phyloP scores from a whole-genome alignment of 306 rosid genomes.

The Cyamopsis tetragonoloba region DNA sequence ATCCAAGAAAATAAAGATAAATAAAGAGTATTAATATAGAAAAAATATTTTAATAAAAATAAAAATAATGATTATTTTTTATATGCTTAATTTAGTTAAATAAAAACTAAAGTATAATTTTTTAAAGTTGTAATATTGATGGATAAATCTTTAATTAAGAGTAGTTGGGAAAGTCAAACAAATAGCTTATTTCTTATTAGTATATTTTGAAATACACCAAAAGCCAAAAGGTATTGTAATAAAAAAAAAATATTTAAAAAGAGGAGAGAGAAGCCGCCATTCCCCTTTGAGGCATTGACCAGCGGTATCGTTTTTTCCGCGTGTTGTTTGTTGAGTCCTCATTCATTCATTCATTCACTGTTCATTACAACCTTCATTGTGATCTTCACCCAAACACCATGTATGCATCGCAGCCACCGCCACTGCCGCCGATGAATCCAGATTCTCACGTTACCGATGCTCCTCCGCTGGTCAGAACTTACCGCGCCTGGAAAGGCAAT shows the following conservation, averaged over 20 bases:
- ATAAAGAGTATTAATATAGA: no score
- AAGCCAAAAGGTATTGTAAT: no score
- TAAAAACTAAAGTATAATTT: no score
- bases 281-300: constrained; percentile 7
- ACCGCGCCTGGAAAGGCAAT: constrained; percentile 85
- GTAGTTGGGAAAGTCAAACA: not conserved
- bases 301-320: not conserved
- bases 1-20: no score
- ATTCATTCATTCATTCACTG: not conserved
- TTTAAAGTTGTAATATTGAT: no score
- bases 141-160: no score
- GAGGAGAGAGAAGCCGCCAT: not conserved
- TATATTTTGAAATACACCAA: not conserved
- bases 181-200: no score
- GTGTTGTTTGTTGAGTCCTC: not conserved
- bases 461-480: constrained; percentile 39
- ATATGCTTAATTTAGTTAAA: no score
- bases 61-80: no score
- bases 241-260: not conserved
- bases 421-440: constrained; percentile 30
- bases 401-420: constrained; percentile 34
- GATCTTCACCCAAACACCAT: not conserved
- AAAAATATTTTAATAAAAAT: no score
- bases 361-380: not conserved
- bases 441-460: not conserved